phyloP scores from a whole-genome alignment of 2,329 filamentous ascomycete genomes.

The Niveomyces coronatus region DNA sequence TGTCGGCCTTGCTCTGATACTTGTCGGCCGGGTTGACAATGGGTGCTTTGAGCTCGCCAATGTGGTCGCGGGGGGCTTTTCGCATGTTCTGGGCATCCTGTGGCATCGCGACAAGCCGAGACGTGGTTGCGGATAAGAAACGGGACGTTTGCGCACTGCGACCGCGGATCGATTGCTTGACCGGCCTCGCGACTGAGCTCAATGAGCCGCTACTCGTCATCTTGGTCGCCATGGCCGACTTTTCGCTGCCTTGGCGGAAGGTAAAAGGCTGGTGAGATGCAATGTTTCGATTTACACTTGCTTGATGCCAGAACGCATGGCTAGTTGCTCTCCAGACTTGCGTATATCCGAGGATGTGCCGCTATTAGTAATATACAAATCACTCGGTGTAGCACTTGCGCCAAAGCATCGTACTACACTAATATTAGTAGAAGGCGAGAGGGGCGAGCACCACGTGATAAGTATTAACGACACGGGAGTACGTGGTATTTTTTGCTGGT shows the following conservation, averaged over 20 bases:
- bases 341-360: slow-evolving; percentile 21
- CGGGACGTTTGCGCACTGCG: slow-evolving; percentile 32
- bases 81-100: slow-evolving; percentile 58
- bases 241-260: slow-evolving; percentile 20
- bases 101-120: slow-evolving; percentile 42
- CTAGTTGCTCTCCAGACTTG: neutral
- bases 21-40: slow-evolving; percentile 90
- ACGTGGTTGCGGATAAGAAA: slow-evolving; percentile 40
- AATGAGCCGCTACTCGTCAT: slow-evolving; percentile 46
- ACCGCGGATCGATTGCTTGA: slow-evolving; percentile 32
- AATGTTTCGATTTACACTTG: slow-evolving; percentile 13
- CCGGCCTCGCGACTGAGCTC: slow-evolving; percentile 45
- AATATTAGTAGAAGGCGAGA: slow-evolving; percentile 9
- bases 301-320: slow-evolving; percentile 1
- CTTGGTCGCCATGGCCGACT: slow-evolving; percentile 50
- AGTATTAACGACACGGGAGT: too few relatives aligned
- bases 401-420: slow-evolving; percentile 1
- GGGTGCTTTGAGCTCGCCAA: slow-evolving; percentile 61
- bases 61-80: slow-evolving; percentile 45
- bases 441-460: slow-evolving; percentile 12
- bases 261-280: slow-evolving; percentile 17
- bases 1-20: slow-evolving; percentile 75
- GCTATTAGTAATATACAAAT: slow-evolving; percentile 16
- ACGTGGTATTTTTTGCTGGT: too few relatives aligned
- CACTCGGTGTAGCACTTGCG: neutral